Conservation (phyloP, 2,329 filamentous ascomycete genomes). For the Aspergillus ochraceoroseus region DNA sequence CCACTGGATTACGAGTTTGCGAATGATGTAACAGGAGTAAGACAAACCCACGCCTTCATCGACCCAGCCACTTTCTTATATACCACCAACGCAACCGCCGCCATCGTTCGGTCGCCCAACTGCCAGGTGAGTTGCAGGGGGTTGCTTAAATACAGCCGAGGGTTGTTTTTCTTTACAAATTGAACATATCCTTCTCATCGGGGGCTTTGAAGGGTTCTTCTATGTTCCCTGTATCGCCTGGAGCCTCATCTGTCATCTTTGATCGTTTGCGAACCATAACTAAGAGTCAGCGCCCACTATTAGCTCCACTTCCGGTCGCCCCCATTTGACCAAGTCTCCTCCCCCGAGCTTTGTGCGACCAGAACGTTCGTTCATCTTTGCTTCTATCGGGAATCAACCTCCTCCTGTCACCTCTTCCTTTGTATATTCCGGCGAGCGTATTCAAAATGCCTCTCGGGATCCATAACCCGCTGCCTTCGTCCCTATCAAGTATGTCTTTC, state of each 20-base stretch:
- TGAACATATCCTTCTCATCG: neutral
- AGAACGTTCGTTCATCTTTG: constrained; percentile 15
- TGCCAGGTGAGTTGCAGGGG: too few relatives aligned
- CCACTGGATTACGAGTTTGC: neutral
- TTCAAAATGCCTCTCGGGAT: constrained; percentile 44
- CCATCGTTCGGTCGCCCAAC: neutral
- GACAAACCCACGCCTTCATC: neutral
- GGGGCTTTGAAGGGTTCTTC: neutral
- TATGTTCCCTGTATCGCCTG: neutral
- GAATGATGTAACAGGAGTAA: constrained; percentile 7
- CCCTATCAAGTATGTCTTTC: constrained; percentile 43
- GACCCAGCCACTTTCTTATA: constrained; percentile 9
- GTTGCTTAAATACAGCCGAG: too few relatives aligned
- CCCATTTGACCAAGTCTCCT: constrained; percentile 21
- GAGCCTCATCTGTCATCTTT: neutral
- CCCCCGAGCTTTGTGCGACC: constrained; percentile 12
- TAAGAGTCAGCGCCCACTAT: constrained; percentile 20
- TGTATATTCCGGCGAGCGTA: constrained; percentile 15
- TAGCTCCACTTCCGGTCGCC: constrained; percentile 26
- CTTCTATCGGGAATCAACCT: constrained; percentile 5
- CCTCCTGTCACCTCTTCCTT: constrained; percentile 1
- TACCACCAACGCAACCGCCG: neutral
- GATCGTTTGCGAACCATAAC: constrained; percentile 9
- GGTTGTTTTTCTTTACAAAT: neutral
- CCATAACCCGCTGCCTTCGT: constrained; percentile 47